phyloP scores from a whole-genome alignment of 345 rosid species.

The Bruguiera parviflora region DNA sequence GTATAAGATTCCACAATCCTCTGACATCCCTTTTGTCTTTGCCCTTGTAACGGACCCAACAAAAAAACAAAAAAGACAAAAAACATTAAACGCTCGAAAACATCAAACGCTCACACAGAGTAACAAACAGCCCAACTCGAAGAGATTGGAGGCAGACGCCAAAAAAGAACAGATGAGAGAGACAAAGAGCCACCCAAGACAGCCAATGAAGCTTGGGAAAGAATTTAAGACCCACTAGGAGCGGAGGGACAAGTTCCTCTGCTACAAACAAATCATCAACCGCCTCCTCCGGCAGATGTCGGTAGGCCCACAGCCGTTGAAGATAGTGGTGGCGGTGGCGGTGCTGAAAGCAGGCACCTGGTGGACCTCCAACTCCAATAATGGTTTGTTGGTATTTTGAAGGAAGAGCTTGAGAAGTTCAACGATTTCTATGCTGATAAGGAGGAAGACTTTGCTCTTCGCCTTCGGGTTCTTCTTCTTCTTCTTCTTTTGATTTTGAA shows the following conservation, averaged over 20 bases:
- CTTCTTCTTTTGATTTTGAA: not conserved
- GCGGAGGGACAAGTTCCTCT: constrained; percentile 95
- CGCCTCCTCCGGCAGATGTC: too few species aligned
- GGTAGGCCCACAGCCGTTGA: too few species aligned
- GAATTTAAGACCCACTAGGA: constrained; percentile 81
- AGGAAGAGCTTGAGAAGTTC: constrained; percentile 85
- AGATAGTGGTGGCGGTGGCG: not conserved
- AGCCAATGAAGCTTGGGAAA: constrained; percentile 75
- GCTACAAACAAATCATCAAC: constrained; percentile 35
- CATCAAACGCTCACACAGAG: too few species aligned
- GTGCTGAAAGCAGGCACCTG: constrained; percentile 18
- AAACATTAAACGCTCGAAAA: too few species aligned
- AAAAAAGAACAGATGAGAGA: too few species aligned
- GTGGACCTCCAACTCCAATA: constrained; percentile 36
- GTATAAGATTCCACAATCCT: too few species aligned
- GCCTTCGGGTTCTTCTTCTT: constrained; percentile 55
- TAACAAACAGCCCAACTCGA: too few species aligned
- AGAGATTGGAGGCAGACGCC: too few species aligned
- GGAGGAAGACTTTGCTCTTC: constrained; percentile 83
- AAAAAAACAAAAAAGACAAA: too few species aligned
- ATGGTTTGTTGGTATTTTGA: constrained; percentile 71
- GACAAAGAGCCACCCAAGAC: not conserved
- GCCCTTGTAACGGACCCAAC: too few species aligned
- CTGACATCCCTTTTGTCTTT: too few species aligned
- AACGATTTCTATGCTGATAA: constrained; percentile 87